phyloP scores from a whole-genome alignment of 2,329 filamentous ascomycete species.

The Monilinia fructicola region DNA sequence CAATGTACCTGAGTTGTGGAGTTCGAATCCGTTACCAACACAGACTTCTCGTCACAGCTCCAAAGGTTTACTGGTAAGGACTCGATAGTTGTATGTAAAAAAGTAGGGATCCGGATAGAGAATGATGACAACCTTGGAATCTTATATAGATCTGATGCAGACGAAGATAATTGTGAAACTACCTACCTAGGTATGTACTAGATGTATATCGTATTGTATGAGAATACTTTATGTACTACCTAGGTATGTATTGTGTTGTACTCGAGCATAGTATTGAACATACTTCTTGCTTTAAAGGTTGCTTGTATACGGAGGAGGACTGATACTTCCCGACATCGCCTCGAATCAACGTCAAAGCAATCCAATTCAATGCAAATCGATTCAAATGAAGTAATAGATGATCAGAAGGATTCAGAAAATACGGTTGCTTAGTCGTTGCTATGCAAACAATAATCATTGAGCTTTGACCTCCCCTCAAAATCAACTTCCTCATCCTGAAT shows the following conservation, averaged over 20 bases:
- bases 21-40: not conserved
- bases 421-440: not conserved
- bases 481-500: not conserved
- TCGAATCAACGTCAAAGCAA: not conserved
- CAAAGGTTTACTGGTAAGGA: not conserved
- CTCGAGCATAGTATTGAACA: no score
- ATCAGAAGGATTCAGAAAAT: not conserved
- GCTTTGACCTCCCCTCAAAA: not conserved
- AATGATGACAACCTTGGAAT: no score
- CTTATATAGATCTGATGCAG: not conserved
- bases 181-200: no score
- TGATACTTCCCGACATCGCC: no score
- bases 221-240: no score
- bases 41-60: no score
- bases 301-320: no score
- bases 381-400: not conserved
- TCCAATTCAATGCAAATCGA: not conserved
- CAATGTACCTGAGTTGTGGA: conserved; percentile 2
- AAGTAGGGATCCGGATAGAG: not conserved
- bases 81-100: not conserved
- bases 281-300: no score
- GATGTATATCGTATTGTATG: no score
- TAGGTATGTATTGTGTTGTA: no score
- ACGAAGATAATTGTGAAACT: not conserved
- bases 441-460: not conserved